Base-by-base conservation (phyloP, 1,139 yeast genomes). In the Protomyces inouyei region DNA sequence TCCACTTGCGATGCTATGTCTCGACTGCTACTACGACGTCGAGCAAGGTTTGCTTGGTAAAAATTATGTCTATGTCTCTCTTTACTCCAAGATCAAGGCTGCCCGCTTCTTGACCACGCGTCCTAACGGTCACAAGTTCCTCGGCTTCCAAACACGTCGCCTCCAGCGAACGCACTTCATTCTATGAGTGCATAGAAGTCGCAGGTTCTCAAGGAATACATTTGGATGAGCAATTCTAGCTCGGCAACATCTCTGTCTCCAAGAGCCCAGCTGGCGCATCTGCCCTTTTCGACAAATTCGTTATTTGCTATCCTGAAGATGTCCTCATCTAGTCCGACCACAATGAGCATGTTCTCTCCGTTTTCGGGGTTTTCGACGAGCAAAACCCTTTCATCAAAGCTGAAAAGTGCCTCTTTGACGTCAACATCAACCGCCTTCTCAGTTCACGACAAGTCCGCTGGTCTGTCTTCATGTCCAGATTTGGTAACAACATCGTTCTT, bases 241-340 rank as follows among this genome's bases (percentile, higher is more conserved):
- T 36, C 10, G 40, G 40, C 14, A 36, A 36, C 14, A 36, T 36
- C 14, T 10, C 40, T 10, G 14, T 14, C 14, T 36, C 40, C 10
- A 14, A 36, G 2, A 36, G 40, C 2, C 40, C 40, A 10, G 40
- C 40, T 10, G 40, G 40, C 14, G 2, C 40, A 10, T 36, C 40
- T 10, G 40, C 40, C 40, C 40, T 36, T 10, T 36, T 36, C 40
- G 40, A 57, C 43, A 38, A 43, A n/a, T 70, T 68, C 61, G 70
- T 69, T 9, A 55, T 60, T 6, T 70, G 69, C 3, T 73, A 73
- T 64, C 60, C 73, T n/a, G 76, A 72, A 61, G 75, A 73, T 63
- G 69, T 75, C n/a, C 45, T 73, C 23, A 69, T 72, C 12, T 72
- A 46, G 16, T 65, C 66, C n/a, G 69, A 67, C 18, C 75, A 73